A percentile compares a stretch with the other conserved stretches of the same genome.
Evolutionary conservation across 2,329 filamentous ascomycete species (phyloP).

Genomic region (Sclerotinia nivalis): DNA sequence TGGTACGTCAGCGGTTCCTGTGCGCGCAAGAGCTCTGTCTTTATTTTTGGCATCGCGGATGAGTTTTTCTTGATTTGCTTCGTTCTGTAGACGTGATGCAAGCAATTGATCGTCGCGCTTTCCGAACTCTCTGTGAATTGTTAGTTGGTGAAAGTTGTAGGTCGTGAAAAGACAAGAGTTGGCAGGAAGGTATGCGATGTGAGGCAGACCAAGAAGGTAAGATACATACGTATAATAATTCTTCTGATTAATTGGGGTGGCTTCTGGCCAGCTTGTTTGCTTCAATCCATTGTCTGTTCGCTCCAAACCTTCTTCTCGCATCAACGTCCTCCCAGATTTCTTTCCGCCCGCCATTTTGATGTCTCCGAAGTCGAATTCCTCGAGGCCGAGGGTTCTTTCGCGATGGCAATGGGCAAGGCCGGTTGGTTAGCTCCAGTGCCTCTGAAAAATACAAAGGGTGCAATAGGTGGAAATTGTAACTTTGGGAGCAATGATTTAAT

Average conservation of each 20-base stretch:
- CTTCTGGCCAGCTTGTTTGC: constrained; percentile 88
- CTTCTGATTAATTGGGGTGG: constrained; percentile 96
- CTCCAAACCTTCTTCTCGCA: constrained; percentile 66
- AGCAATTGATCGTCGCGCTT: constrained; percentile 97
- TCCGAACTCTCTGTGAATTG: constrained; percentile 75
- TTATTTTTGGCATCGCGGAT: constrained; percentile 84
- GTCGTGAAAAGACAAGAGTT: not conserved
- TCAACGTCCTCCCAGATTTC: constrained; percentile 42
- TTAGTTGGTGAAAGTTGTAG: not conserved
- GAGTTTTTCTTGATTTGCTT: constrained; percentile 80
- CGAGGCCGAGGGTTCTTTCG: not conserved
- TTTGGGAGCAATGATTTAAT: constrained; percentile 1
- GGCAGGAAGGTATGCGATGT: not conserved
- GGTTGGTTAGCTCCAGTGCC: not conserved
- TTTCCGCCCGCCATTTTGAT: constrained; percentile 40
- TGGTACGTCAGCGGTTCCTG: constrained; percentile 65
- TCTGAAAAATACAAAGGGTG: not conserved
- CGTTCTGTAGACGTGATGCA: constrained; percentile 81
- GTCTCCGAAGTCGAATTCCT: not conserved
- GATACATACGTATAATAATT: constrained; percentile 90
- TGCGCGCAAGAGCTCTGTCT: constrained; percentile 79
- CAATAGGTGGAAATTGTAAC: not conserved
- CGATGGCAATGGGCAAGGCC: not conserved
- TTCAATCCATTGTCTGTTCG: constrained; percentile 99
- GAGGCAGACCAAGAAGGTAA: not conserved